phyloP scores from a whole-genome alignment of 2,329 filamentous ascomycete species.

The Epichloe sibirici region DNA sequence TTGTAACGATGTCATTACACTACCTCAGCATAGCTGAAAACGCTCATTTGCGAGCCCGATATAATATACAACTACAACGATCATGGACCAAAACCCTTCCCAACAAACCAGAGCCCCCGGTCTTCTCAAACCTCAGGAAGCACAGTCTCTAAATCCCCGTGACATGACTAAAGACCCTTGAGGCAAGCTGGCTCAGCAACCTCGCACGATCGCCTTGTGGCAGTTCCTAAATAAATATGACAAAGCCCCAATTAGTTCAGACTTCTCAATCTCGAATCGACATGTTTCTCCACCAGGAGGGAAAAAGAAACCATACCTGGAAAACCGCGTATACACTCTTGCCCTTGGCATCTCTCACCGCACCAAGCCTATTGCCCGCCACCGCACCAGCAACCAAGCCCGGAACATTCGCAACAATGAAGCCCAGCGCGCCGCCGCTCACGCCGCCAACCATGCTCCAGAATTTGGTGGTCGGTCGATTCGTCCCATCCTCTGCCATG shows the following conservation, averaged over 20 bases:
- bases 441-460: conserved; percentile 79
- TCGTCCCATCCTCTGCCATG: conserved; percentile 59
- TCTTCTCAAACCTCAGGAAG: neutral
- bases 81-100: neutral
- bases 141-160: conserved; percentile 32
- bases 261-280: neutral
- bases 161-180: conserved; percentile 74
- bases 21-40: neutral
- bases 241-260: neutral
- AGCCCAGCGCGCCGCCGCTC: conserved; percentile 81
- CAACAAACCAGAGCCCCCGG: neutral
- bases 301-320: conserved; percentile 27
- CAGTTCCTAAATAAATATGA: conserved; percentile 46
- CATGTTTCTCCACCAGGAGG: neutral
- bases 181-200: conserved; percentile 71
- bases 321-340: conserved; percentile 95
- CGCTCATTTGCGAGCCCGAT: neutral
- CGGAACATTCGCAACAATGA: conserved; percentile 88
- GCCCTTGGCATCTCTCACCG: conserved; percentile 75
- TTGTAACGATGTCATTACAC: neutral
- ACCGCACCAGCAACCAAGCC: conserved; percentile 83
- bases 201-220: conserved; percentile 71
- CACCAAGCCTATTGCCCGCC: conserved; percentile 83
- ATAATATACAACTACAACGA: neutral
- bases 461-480: conserved; percentile 56